Evolutionary conservation across 2,329 filamentous ascomycete genomes (phyloP).

Genomic region (Fusarium musae): DNA sequence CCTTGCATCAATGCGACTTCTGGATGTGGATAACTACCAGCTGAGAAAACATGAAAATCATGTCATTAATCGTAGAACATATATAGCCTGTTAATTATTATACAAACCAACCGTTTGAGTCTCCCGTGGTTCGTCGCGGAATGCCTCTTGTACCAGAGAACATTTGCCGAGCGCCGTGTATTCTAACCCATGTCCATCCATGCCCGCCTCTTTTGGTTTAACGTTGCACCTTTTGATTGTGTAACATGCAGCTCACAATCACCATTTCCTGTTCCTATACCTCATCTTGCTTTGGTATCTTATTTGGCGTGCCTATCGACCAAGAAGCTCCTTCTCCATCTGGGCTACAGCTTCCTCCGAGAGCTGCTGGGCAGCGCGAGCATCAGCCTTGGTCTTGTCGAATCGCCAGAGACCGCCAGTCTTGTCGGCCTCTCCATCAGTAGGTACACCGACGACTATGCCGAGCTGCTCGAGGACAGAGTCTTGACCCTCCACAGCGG

Average conservation of each 20-base stretch:
- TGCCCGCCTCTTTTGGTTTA: constrained; percentile 20
- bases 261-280: background rate
- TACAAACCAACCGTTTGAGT: constrained; percentile 30
- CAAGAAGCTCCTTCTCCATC: constrained; percentile 59
- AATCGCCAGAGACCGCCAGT: constrained; percentile 71
- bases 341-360: constrained; percentile 53
- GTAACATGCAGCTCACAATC: background rate
- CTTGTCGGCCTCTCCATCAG: constrained; percentile 67
- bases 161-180: constrained; percentile 27
- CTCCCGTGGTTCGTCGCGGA: constrained; percentile 7
- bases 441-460: constrained; percentile 57
- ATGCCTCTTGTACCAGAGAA: constrained; percentile 15
- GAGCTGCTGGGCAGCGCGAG: constrained; percentile 51
- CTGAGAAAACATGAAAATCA: constrained; percentile 11
- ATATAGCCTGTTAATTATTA: constrained; percentile 31
- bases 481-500: constrained; percentile 58
- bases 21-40: background rate
- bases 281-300: background rate
- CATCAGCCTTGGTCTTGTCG: constrained; percentile 59
- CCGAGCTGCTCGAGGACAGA: constrained; percentile 59
- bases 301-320: constrained; percentile 47
- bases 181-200: constrained; percentile 27
- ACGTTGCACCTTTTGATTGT: background rate
- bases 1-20: background rate
- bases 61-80: constrained; percentile 35